Evolutionary conservation across 371 early-diverging fungal species (phyloP).

Genomic region (Cokeromyces recurvatus): DNA sequence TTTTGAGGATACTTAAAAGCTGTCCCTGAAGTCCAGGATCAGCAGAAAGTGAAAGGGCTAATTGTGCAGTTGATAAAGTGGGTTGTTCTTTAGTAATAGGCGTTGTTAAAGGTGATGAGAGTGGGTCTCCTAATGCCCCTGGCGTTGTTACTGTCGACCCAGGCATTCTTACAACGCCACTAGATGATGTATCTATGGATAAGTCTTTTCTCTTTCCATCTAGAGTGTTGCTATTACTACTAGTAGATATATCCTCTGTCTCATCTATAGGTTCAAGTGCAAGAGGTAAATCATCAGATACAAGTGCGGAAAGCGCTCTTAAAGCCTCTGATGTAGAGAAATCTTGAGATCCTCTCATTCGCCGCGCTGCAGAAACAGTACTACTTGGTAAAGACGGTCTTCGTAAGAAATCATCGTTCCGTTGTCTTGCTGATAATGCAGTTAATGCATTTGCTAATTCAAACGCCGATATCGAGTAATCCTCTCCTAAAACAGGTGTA

Average conservation of each 20-base stretch:
- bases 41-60: conserved; percentile 6
- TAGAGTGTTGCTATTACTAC: too few species aligned
- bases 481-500: conserved; percentile 8
- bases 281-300: conserved; percentile 12
- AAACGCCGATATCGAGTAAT: conserved; percentile 20
- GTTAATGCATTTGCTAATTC: conserved; percentile 18
- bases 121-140: too few species aligned
- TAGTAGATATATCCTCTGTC: background rate
- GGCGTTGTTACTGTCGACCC: too few species aligned
- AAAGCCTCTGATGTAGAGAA: conserved; percentile 21
- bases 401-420: conserved; percentile 14
- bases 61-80: background rate
- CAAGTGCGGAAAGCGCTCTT: conserved; percentile 22
- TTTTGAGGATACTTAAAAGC: conserved; percentile 21
- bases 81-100: background rate
- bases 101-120: background rate
- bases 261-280: conserved; percentile 14
- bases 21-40: conserved; percentile 24
- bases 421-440: conserved; percentile 4
- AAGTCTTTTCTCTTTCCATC: background rate
- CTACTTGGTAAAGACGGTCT: conserved; percentile 37
- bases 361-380: conserved; percentile 28
- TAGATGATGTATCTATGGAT: too few species aligned
- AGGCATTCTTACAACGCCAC: too few species aligned
- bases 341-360: conserved; percentile 22